Evolutionary conservation across 2,329 filamentous ascomycete species (phyloP).

Genomic region (Phaeosphaeria sp.): DNA sequence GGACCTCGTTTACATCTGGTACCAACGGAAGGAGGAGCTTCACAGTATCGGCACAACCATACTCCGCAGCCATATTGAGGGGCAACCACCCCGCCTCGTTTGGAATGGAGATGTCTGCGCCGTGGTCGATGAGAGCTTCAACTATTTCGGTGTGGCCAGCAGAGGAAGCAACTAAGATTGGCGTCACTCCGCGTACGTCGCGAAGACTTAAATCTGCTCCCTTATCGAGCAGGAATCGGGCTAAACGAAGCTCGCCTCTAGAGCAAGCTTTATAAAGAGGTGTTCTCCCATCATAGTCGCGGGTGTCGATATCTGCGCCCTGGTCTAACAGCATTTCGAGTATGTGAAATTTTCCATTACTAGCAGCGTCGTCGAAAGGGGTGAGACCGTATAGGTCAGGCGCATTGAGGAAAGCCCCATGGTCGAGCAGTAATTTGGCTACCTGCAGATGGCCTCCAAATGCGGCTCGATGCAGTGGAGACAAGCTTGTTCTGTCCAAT

Average conservation of each 20-base stretch:
- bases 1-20: not conserved
- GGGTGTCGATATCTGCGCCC: not conserved
- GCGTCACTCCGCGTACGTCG: not conserved
- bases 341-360: not conserved
- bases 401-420: not conserved
- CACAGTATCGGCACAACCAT: not conserved
- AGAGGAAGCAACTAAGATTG: not conserved
- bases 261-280: not conserved
- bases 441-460: not conserved
- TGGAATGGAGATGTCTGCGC: not conserved
- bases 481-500: not conserved
- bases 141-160: not conserved
- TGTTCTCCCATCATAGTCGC: not conserved
- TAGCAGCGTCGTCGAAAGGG: not conserved
- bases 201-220: constrained; percentile 8
- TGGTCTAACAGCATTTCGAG: not conserved
- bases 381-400: not conserved
- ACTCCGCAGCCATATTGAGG: not conserved
- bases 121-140: not conserved
- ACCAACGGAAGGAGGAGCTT: not conserved
- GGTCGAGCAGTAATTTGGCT: not conserved
- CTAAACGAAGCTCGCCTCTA: not conserved
- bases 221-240: constrained; percentile 9
- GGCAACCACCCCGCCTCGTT: not conserved
- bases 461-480: constrained; percentile 1